Conservation (phyloP, 768 basidiomycete genomes). For the Mycena vulgaris region DNA sequence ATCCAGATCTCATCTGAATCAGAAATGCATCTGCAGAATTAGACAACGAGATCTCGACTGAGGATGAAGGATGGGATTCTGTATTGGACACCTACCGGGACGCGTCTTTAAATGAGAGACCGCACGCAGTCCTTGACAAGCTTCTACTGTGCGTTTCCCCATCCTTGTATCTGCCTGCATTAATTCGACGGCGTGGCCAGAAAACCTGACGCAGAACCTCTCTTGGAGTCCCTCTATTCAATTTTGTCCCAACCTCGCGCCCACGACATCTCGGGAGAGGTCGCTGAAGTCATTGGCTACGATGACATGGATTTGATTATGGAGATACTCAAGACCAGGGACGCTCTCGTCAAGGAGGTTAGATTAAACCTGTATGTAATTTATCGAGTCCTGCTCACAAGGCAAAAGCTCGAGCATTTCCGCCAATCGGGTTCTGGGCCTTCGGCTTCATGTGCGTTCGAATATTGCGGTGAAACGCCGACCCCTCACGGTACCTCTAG, state of each 20-base stretch:
- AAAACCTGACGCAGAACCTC: conserved; percentile 44
- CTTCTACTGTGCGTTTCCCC: conserved; percentile 38
- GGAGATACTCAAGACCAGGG: conserved; percentile 76
- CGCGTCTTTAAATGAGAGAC: conserved; percentile 5
- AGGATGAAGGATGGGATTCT: conserved; percentile 33
- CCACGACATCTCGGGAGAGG: conserved; percentile 83
- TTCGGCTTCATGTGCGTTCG: conserved; percentile 10
- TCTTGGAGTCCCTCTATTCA: conserved; percentile 49
- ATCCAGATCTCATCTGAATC: conserved; percentile 1
- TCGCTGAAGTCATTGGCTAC: conserved; percentile 88
- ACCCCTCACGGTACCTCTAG: neutral
- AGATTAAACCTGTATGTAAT: conserved; percentile 36
- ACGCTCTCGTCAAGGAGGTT: conserved; percentile 65
- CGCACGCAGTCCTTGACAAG: conserved; percentile 18
- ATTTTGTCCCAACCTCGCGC: conserved; percentile 67
- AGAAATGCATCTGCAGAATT: neutral
- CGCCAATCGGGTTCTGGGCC: conserved; percentile 11
- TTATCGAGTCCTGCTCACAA: neutral
- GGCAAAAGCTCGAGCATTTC: conserved; percentile 29
- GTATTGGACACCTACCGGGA: conserved; percentile 31
- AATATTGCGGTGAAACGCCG: neutral
- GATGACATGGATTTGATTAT: conserved; percentile 86
- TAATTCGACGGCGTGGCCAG: conserved; percentile 38
- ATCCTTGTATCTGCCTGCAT: neutral
- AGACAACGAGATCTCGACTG: conserved; percentile 9